These are phyloP conservation scores for Colletotrichum lupini DNA, from an alignment of 2,329 filamentous ascomycete genomes.

Conservation along the genomic window DNA sequence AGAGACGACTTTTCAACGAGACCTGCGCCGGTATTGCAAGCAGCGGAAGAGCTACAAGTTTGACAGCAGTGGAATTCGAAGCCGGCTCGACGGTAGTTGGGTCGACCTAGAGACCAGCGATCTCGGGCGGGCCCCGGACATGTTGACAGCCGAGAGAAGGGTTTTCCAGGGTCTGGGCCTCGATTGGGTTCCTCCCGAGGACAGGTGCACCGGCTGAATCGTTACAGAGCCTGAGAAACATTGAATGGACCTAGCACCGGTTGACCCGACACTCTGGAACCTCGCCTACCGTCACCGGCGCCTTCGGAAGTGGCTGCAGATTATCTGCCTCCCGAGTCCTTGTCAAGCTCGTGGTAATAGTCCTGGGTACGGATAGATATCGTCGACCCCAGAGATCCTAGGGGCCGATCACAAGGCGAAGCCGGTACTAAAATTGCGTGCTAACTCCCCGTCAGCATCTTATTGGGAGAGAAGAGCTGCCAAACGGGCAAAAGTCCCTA, in stretches of 20 bases:
- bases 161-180: slow-evolving; percentile 84
- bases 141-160: slow-evolving; percentile 80
- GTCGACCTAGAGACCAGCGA: slow-evolving; percentile 75
- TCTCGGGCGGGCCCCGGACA: slow-evolving; percentile 63
- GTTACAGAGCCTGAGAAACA: neutral
- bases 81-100: slow-evolving; percentile 71
- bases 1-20: slow-evolving; percentile 89
- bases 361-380: neutral
- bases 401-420: neutral
- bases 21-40: slow-evolving; percentile 84
- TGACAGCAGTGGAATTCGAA: slow-evolving; percentile 87
- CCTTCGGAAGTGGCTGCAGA: neutral
- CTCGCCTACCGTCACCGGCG: neutral
- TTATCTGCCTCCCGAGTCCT: neutral
- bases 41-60: slow-evolving; percentile 82
- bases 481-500: neutral
- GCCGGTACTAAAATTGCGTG: slow-evolving; percentile 23
- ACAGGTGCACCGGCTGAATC: slow-evolving; percentile 74
- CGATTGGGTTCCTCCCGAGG: slow-evolving; percentile 71
- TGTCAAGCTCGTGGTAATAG: neutral
- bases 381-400: neutral
- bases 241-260: neutral
- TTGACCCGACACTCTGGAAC: neutral
- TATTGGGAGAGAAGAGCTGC: slow-evolving; percentile 1
- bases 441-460: neutral